Base-by-base conservation (phyloP, 2,329 filamentous ascomycete genomes). In the Sporothrix curviconia region DNA sequence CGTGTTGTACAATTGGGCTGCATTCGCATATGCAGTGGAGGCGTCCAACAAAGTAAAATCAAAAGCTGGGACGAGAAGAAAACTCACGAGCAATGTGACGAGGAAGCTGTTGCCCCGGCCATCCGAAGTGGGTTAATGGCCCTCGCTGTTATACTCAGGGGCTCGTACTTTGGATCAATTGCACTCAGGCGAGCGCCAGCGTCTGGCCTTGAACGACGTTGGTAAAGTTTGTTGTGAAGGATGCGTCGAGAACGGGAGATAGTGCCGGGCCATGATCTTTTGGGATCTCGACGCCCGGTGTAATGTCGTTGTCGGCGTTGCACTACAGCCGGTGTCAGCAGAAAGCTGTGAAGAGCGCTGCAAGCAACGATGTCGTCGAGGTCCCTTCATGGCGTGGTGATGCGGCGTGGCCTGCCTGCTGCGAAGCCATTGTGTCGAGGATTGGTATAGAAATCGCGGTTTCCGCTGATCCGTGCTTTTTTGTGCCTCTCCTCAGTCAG, bases 171-270 rank as follows among this genome's bases (percentile, higher is more conserved):
- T 11, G 62, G 28, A 19, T 58, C 56, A 7, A 64, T 58, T 7
- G 28, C 53, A 8, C 62, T 61, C 66, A 68, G 4, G 54, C 52
- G 49, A 68, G 37, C n/a, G 22, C 15, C 9, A 66, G 30, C 24
- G 42, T 32, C 19, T 56, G 56, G 14, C 66, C 64, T 22, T 59
- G 58, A 7, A 55, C 61, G 43, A 67, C 47, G 39, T 57, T 56
- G 30, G 57, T 58, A 50, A 68, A 68, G 5, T 64, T 61, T 55
- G 62, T 67, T n/a, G 62, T 65, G 50, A 67, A 68, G 1, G 59
- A 60, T 19, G 64, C 63, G 12, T 34, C 47, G 11, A 54, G 22
- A 17, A 39, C 30, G 32, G 47, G 47, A 6, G 30, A 22, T 3
- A 43, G 17, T 14, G 19, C 50, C 28, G 50, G 50, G 9, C 50